phyloP scores from a whole-genome alignment of 805 yeast species.

The Hagleromyces aurorensis region DNA sequence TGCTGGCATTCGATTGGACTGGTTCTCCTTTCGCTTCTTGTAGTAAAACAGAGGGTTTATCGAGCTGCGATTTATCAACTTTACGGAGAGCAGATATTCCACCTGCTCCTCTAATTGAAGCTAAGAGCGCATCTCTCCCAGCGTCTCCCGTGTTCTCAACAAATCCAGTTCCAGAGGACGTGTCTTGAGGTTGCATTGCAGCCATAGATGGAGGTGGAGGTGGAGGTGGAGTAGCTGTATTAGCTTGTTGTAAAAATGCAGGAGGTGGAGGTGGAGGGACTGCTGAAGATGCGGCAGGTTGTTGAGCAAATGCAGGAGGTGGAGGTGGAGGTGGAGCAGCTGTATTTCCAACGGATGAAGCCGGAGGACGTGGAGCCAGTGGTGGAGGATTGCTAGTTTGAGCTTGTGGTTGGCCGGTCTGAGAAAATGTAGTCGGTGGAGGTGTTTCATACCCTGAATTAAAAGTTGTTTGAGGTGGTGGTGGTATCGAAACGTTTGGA shows the following conservation, averaged over 20 bases:
- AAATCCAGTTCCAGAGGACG: slow-evolving; percentile 5
- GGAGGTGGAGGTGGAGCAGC: slow-evolving; percentile 11
- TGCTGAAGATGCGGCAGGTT: slow-evolving; percentile 5
- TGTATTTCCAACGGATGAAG: slow-evolving; percentile 5
- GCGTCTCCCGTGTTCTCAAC: slow-evolving; percentile 37
- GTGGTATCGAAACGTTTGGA: too few species aligned
- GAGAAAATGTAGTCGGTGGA: slow-evolving; percentile 11
- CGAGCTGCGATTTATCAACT: slow-evolving; percentile 77
- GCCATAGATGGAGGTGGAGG: slow-evolving; percentile 11
- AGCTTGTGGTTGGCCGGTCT: slow-evolving; percentile 6
- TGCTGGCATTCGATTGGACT: slow-evolving; percentile 19
- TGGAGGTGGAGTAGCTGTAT: slow-evolving; percentile 5
- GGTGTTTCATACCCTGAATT: slow-evolving; percentile 3
- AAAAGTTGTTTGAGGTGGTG: slow-evolving; percentile 6
- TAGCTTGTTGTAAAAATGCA: slow-evolving; percentile 11
- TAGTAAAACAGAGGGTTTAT: slow-evolving; percentile 63
- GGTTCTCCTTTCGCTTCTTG: slow-evolving; percentile 64
- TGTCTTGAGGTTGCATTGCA: slow-evolving; percentile 1
- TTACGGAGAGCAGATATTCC: slow-evolving; percentile 63
- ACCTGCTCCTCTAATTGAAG: slow-evolving; percentile 77
- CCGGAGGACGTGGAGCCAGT: slow-evolving; percentile 10
- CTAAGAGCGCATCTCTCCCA: slow-evolving; percentile 73
- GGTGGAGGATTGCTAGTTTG: slow-evolving; percentile 18
- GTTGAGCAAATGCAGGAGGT: slow-evolving; percentile 13
- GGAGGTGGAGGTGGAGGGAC: slow-evolving; percentile 16